These are phyloP conservation scores for Vigna trinervia DNA, from an alignment of 306 rosid genomes.

Conservation along the genomic window DNA sequence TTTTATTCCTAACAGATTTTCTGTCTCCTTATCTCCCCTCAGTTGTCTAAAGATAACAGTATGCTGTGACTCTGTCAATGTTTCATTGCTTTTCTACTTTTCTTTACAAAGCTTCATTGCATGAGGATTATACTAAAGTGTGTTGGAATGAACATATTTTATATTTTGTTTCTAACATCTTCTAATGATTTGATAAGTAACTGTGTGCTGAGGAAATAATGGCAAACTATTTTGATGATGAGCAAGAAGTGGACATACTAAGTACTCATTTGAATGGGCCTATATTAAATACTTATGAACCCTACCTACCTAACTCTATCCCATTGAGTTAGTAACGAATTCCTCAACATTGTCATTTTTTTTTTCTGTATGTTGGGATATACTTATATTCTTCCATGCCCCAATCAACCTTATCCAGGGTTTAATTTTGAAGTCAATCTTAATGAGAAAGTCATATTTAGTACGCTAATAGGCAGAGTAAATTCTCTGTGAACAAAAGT, in stretches of 20 bases:
- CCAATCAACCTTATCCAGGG: not conserved
- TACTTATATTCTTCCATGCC: slow-evolving; percentile 3
- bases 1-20: not conserved
- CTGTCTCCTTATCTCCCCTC: slow-evolving; percentile 18
- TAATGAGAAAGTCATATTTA: slow-evolving; percentile 13
- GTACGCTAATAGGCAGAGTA: not conserved
- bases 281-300: not conserved
- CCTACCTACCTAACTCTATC: slow-evolving; percentile 14
- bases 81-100: slow-evolving; percentile 7
- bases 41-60: not conserved
- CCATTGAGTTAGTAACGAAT: slow-evolving; percentile 5
- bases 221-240: not conserved
- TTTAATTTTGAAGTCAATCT: not conserved
- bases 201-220: not conserved
- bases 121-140: slow-evolving; percentile 15
- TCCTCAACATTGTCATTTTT: not conserved
- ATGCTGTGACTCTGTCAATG: slow-evolving; percentile 5
- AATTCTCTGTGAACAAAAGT: not conserved
- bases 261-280: not conserved
- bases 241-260: slow-evolving; percentile 26
- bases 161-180: slow-evolving; percentile 22
- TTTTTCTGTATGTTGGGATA: not conserved
- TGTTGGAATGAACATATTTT: not conserved
- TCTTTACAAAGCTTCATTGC: slow-evolving; percentile 26
- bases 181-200: slow-evolving; percentile 7